A percentile compares a stretch with the other conserved stretches of the same genome.
Evolutionary conservation across 202 grass and related monocot genomes (phyloP).

Genomic region (Elaeis oleifera): DNA sequence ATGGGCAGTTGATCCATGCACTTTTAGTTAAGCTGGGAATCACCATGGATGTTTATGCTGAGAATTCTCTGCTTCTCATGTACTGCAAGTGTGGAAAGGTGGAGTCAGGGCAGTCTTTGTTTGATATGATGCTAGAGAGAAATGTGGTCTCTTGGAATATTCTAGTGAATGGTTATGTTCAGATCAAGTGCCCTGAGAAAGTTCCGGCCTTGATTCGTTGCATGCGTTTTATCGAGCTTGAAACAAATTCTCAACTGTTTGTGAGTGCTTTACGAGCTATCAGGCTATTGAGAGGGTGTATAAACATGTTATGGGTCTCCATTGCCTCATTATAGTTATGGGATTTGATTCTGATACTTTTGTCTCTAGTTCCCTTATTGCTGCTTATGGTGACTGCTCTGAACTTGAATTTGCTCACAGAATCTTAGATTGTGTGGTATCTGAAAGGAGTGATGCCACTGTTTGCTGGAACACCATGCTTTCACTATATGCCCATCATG

Average conservation of each 20-base stretch:
- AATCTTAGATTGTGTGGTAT: slow-evolving; percentile 3
- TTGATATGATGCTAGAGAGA: slow-evolving; percentile 12
- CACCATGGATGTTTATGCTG: slow-evolving; percentile 5
- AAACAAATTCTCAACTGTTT: slow-evolving; percentile 15
- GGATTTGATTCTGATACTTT: slow-evolving; percentile 13
- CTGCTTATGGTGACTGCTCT: slow-evolving; percentile 14
- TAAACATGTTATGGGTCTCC: slow-evolving; percentile 3
- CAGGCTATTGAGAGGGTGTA: slow-evolving; percentile 1
- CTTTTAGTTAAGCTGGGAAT: slow-evolving; percentile 2
- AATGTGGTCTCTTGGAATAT: slow-evolving; percentile 23
- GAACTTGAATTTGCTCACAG: slow-evolving; percentile 1
- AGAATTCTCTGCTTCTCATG: slow-evolving; percentile 14
- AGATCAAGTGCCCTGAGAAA: slow-evolving; percentile 1
- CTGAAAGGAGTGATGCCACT: background rate
- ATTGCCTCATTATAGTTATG: slow-evolving; percentile 18
- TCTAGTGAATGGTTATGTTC: slow-evolving; percentile 16
- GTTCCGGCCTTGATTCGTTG: slow-evolving; percentile 1
- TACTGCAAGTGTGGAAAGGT: slow-evolving; percentile 17
- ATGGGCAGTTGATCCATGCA: slow-evolving; percentile 3
- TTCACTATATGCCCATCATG: background rate
- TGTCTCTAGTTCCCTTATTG: slow-evolving; percentile 13
- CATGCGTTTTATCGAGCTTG: background rate
- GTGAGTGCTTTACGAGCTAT: slow-evolving; percentile 13
- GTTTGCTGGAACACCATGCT: slow-evolving; percentile 19
- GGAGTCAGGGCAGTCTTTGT: background rate